These are phyloP conservation scores for Solanum ahanhuiri DNA, from an alignment of 257 asterid species.

Conservation along the genomic window DNA sequence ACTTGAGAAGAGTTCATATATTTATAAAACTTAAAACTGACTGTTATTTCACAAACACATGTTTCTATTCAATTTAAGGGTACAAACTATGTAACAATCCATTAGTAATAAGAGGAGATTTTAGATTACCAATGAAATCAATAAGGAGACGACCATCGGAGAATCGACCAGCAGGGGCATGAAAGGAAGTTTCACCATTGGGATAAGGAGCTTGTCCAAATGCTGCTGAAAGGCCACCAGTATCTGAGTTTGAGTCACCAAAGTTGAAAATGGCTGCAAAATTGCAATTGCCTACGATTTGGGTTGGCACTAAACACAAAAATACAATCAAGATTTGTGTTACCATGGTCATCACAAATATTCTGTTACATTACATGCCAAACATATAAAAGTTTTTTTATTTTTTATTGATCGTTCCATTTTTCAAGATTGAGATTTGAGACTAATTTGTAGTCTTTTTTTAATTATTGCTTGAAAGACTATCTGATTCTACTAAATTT, in stretches of 20 bases:
- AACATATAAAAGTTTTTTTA: too few relatives aligned
- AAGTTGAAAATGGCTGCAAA: slow-evolving; percentile 77
- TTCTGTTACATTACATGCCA: neutral
- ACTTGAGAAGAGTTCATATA: too few relatives aligned
- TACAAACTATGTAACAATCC: neutral
- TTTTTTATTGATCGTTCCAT: too few relatives aligned
- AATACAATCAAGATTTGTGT: neutral
- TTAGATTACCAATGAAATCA: slow-evolving; percentile 46
- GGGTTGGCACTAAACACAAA: neutral
- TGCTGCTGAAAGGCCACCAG: slow-evolving; percentile 76
- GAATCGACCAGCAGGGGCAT: slow-evolving; percentile 47
- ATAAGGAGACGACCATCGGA: slow-evolving; percentile 65
- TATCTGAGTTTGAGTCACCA: slow-evolving; percentile 86
- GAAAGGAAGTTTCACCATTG: slow-evolving; percentile 50
- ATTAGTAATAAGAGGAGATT: too few relatives aligned
- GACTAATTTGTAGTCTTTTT: neutral
- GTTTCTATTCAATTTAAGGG: neutral
- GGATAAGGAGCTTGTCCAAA: slow-evolving; percentile 63
- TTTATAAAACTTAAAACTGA: too few relatives aligned
- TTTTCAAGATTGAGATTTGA: neutral
- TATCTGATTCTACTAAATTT: neutral
- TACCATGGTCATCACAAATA: neutral
- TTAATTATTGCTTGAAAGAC: neutral
- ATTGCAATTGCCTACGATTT: slow-evolving; percentile 20
- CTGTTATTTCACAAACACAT: neutral